Evolutionary conservation across 805 yeast genomes (phyloP), one percentile per base, ranked within the genome.

Genomic region (Yamadazyma tumulicola): DNA sequence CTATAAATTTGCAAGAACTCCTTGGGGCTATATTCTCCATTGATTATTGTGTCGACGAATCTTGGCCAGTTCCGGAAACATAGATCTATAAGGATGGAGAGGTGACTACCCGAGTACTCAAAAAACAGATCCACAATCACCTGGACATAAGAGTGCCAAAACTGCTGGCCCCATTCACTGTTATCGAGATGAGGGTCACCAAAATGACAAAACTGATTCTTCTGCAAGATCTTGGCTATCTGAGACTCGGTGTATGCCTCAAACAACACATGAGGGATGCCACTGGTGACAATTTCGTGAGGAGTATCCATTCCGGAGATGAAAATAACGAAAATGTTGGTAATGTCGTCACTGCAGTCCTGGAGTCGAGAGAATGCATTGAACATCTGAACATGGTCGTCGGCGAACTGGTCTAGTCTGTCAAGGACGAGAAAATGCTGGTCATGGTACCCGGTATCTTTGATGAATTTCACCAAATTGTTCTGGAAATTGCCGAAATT

Each of bases 341-440:
- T 42, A 13, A 59, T 42, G 6, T 42, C 41, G 8, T 66, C 48
- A 19, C 25, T 27, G 37, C 64, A 63, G 34, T 75, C 79, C 35
- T 67, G 65, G n/a, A 74, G 42, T 39, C 60, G 52, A 1, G 66
- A 43, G 37, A 75, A 61, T 1, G 70, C 62, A 14, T 57, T 45
- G 29, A 67, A 57, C 17, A 35, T 11, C 19, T 23, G 27, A 2
- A 35, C 20, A 4, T 17, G 14, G 18, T 35, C 38, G 2, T 25
- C 38, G 37, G 62, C 63, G 19, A 70, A 63, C 26, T 63, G 66
- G 46, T 74, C 80, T 12, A 74, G 52, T 4, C 66, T 49, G 43
- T 75, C 79, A 9, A 75, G 51, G 1, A 75, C 70, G 27, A 75
- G 47, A 6, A 74, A 62, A 29, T 71, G 67, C 3, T 54, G 63